Percentiles rank a stretch among this genome's conserved stretches.
These are phyloP conservation scores for Isatis tinctoria DNA, from an alignment of 345 rosid genomes.

Conservation along the genomic window DNA sequence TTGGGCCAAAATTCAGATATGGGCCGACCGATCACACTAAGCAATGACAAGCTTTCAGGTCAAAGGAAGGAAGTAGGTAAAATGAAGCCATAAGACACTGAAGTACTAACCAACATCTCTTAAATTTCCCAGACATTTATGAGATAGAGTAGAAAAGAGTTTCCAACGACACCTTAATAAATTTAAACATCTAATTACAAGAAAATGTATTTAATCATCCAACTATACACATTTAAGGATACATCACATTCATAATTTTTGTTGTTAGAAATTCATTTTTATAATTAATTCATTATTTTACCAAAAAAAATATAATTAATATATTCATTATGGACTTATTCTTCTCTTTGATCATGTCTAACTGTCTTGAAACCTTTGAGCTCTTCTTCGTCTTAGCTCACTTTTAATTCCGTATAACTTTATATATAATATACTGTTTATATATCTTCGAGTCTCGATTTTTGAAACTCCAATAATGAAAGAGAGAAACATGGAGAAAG, in stretches of 20 bases:
- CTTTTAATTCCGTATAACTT: not conserved
- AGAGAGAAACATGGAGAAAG: slow-evolving; percentile 1
- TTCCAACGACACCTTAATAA: not conserved
- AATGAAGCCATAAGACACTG: not conserved
- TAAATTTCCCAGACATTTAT: not conserved
- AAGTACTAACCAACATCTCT: not conserved
- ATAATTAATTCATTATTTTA: too few relatives aligned
- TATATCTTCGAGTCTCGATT: not conserved
- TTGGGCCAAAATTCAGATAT: not conserved
- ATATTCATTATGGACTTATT: not conserved
- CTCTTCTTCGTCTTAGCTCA: not conserved
- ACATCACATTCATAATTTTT: not conserved
- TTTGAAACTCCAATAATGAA: slow-evolving; percentile 18
- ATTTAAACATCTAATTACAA: not conserved
- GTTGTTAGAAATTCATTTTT: not conserved
- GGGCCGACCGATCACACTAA: not conserved
- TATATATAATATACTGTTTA: not conserved
- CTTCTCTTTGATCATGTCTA: slow-evolving; percentile 14
- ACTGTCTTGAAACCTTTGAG: not conserved
- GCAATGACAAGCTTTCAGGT: not conserved
- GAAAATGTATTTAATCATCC: slow-evolving; percentile 2
- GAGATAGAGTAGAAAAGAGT: not conserved
- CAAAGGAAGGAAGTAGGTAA: not conserved
- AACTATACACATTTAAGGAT: slow-evolving; percentile 2
- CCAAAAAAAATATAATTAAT: too few relatives aligned